Percentiles rank a stretch among this genome's conserved stretches.
Evolutionary conservation across 352 stramenopile genomes (phyloP).

Genomic region (Pythium apleroticum): DNA sequence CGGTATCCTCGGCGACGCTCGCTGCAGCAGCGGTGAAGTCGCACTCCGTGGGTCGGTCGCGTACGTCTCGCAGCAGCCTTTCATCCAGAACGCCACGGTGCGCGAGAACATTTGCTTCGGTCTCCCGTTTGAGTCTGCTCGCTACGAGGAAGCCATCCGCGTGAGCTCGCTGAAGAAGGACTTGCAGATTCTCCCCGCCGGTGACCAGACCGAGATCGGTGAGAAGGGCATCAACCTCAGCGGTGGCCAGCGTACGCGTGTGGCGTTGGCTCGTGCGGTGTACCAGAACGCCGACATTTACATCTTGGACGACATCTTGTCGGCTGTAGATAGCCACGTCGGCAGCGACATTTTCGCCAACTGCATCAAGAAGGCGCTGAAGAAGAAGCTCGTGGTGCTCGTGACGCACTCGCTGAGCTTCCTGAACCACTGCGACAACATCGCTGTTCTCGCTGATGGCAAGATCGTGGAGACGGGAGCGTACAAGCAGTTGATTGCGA

Average conservation of each 20-base stretch:
- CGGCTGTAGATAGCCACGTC: conserved; percentile 97
- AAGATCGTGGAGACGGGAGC: conserved; percentile 52
- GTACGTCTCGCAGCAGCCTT: conserved; percentile 56
- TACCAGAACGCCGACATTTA: conserved; percentile 95
- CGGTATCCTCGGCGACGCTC: conserved; percentile 45
- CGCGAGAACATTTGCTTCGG: conserved; percentile 55
- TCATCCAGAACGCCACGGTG: conserved; percentile 53
- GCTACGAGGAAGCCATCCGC: conserved; percentile 48
- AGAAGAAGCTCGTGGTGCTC: conserved; percentile 91
- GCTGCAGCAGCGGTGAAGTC: conserved; percentile 28
- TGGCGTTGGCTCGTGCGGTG: conserved; percentile 92
- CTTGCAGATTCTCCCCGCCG: conserved; percentile 86
- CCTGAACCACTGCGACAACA: conserved; percentile 54
- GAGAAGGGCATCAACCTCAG: conserved; percentile 98
- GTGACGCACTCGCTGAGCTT: conserved; percentile 92
- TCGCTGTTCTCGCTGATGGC: conserved; percentile 64
- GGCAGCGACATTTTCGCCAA: conserved; percentile 93
- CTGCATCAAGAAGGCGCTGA: conserved; percentile 86
- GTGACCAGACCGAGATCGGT: conserved; percentile 97
- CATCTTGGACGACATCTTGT: conserved; percentile 96
- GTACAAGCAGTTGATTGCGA: conserved; percentile 61
- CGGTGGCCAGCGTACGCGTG: conserved; percentile 93
- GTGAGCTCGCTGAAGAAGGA: conserved; percentile 85
- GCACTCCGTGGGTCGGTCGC: conserved; percentile 45
- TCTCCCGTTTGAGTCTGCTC: conserved; percentile 34